These are phyloP conservation scores for Fimicolochytrium jonesii DNA, from an alignment of 192 early-diverging fungal species.

Conservation along the genomic window DNA sequence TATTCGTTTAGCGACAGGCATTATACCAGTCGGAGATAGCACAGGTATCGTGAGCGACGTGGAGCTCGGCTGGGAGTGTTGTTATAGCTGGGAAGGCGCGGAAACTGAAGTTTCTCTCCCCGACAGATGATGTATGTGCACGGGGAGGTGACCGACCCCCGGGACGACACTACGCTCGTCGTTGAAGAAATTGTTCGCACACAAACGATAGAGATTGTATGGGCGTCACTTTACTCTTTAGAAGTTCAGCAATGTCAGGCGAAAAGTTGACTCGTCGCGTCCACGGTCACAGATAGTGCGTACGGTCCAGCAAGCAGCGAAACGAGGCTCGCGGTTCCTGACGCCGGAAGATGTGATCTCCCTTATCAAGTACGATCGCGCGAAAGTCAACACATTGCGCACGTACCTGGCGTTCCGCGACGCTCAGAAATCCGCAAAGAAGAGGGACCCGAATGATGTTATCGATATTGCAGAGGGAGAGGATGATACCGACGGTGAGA, in stretches of 20 bases:
- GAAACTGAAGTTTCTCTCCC: too few species aligned
- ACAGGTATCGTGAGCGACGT: too few species aligned
- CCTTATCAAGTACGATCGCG: conserved; percentile 90
- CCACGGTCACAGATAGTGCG: conserved; percentile 69
- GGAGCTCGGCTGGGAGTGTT: too few species aligned
- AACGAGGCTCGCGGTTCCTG: conserved; percentile 75
- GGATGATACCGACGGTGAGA: conserved; percentile 23
- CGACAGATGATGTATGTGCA: conserved; percentile 99
- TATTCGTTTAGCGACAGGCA: conserved; percentile 9
- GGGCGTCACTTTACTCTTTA: too few species aligned
- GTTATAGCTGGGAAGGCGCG: too few species aligned
- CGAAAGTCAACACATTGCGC: conserved; percentile 85
- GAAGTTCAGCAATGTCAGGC: too few species aligned
- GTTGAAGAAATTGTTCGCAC: conserved; percentile 95
- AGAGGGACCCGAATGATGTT: conserved; percentile 57
- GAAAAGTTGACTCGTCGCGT: neutral
- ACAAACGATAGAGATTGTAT: conserved; percentile 90
- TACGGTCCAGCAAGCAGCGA: conserved; percentile 80
- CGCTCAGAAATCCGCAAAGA: conserved; percentile 89
- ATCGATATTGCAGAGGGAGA: conserved; percentile 9
- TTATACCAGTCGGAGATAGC: conserved; percentile 25
- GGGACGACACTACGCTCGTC: conserved; percentile 79
- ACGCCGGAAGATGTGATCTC: conserved; percentile 93
- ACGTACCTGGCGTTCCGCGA: conserved; percentile 95
- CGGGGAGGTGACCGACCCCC: conserved; percentile 89